phyloP scores from a whole-genome alignment of 495 filamentous ascomycete species.

The Aspergillus indologenus region DNA sequence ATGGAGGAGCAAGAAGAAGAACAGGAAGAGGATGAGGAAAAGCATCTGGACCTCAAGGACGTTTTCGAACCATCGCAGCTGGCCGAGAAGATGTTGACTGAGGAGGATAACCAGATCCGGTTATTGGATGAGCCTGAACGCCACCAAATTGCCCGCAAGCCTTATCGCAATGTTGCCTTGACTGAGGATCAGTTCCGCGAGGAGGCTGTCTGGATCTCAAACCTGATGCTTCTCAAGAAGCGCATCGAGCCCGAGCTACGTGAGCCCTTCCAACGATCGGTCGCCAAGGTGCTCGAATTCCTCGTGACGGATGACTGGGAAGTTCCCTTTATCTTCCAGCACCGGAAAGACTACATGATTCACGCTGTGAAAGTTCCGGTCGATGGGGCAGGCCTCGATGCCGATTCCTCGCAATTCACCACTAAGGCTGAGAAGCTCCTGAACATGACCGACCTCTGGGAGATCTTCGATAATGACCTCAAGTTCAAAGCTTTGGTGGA shows the following conservation, averaged over 20 bases:
- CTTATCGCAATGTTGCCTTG: slow-evolving; percentile 73
- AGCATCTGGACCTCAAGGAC: slow-evolving; percentile 88
- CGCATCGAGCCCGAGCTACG: slow-evolving; percentile 64
- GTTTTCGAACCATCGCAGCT: slow-evolving; percentile 97
- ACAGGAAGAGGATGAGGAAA: slow-evolving; percentile 68
- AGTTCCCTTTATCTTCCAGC: slow-evolving; percentile 96
- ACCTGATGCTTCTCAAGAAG: slow-evolving; percentile 83
- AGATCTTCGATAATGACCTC: slow-evolving; percentile 87
- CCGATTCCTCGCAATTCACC: slow-evolving; percentile 67
- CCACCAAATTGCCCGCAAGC: slow-evolving; percentile 86
- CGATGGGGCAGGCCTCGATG: slow-evolving; percentile 51
- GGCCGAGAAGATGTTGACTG: slow-evolving; percentile 87
- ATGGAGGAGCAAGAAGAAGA: slow-evolving; percentile 66
- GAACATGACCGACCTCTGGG: slow-evolving; percentile 90
- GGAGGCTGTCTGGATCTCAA: slow-evolving; percentile 87
- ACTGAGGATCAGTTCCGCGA: slow-evolving; percentile 80
- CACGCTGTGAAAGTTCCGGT: slow-evolving; percentile 72
- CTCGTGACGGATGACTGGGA: slow-evolving; percentile 89
- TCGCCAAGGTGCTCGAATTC: slow-evolving; percentile 91
- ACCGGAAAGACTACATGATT: slow-evolving; percentile 96
- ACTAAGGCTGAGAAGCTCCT: slow-evolving; percentile 83
- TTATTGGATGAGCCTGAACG: slow-evolving; percentile 85
- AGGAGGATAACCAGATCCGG: slow-evolving; percentile 89
- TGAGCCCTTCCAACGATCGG: slow-evolving; percentile 78
- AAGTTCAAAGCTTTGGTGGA: slow-evolving; percentile 89